A percentile compares a stretch with the other conserved stretches of the same genome.
phyloP scores from a whole-genome alignment of 768 basidiomycete species.

The Xanthoconium purpureum region DNA sequence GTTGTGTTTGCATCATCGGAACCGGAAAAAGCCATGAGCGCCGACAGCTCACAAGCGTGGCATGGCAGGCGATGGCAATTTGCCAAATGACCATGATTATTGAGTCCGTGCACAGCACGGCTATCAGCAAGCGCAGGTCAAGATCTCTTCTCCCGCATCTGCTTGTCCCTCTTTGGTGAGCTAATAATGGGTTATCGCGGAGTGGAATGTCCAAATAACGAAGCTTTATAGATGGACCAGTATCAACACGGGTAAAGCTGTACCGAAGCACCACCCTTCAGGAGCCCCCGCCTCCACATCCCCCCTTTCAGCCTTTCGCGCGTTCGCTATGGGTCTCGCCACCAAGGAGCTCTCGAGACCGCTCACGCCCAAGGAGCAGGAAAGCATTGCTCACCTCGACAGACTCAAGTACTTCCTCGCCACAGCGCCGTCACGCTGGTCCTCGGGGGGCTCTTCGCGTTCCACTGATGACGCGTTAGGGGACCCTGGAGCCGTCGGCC shows the following conservation, averaged over 20 bases:
- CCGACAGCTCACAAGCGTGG: conserved; percentile 30
- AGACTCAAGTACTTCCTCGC: conserved; percentile 86
- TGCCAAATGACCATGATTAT: conserved; percentile 19
- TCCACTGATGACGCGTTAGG: conserved; percentile 14
- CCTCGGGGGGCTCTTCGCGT: conserved; percentile 32
- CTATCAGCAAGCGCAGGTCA: conserved; percentile 30
- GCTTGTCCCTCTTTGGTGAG: conserved; percentile 19
- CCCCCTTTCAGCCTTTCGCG: conserved; percentile 15
- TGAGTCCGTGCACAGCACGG: conserved; percentile 29
- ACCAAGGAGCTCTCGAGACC: conserved; percentile 39
- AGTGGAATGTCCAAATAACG: conserved; percentile 17
- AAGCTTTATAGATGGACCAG: conserved; percentile 25
- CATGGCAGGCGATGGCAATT: conserved; percentile 26
- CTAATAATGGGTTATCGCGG: conserved; percentile 25
- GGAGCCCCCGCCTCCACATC: conserved; percentile 1
- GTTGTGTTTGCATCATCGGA: conserved; percentile 14
- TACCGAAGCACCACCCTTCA: conserved; percentile 15
- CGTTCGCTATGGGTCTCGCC: conserved; percentile 27
- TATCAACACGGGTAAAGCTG: conserved; percentile 19
- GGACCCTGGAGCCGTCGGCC: conserved; percentile 30
- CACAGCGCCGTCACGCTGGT: conserved; percentile 79
- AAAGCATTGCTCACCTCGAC: conserved; percentile 72
- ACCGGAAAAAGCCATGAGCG: conserved; percentile 28
- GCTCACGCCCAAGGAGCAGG: conserved; percentile 61
- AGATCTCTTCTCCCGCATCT: conserved; percentile 23